Percentiles rank a stretch among this genome's conserved stretches.
Conservation (phyloP, 208 protist species). For the Acanthamoeba rhysodes region DNA sequence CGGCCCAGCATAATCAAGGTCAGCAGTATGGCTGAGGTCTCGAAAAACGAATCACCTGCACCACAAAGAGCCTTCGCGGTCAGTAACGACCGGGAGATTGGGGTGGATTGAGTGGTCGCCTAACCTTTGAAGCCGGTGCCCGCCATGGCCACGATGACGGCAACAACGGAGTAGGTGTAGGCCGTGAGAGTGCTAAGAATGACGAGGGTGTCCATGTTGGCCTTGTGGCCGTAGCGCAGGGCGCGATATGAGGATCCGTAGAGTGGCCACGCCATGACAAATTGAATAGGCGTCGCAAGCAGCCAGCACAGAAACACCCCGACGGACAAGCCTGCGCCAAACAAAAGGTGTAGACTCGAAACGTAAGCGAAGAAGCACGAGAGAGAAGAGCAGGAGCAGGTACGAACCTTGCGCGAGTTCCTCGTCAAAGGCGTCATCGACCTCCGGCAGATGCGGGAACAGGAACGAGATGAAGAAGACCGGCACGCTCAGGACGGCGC, state of each 20-base stretch:
- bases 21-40: slow-evolving; percentile 96
- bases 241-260: slow-evolving; percentile 82
- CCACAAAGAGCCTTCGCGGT: not conserved
- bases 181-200: slow-evolving; percentile 88
- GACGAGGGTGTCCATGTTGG: slow-evolving; percentile 93
- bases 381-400: too few species aligned
- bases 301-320: slow-evolving; percentile 79
- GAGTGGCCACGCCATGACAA: slow-evolving; percentile 79
- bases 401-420: slow-evolving; percentile 26
- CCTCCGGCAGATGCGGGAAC: slow-evolving; percentile 49
- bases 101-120: slow-evolving; percentile 81
- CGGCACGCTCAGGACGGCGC: slow-evolving; percentile 68
- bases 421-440: slow-evolving; percentile 42
- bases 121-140: slow-evolving; percentile 25
- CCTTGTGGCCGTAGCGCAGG: slow-evolving; percentile 80
- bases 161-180: slow-evolving; percentile 89
- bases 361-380: not conserved
- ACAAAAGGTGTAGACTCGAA: not conserved
- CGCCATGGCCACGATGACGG: slow-evolving; percentile 74
- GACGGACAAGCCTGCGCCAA: slow-evolving; percentile 75
- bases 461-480: slow-evolving; percentile 65
- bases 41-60: slow-evolving; percentile 93
- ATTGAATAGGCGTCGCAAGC: slow-evolving; percentile 83
- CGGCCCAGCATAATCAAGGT: slow-evolving; percentile 97
- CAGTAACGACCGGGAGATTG: not conserved